A percentile compares a stretch with the other conserved stretches of the same genome.
These are phyloP conservation scores for Senecio squalidus DNA, from an alignment of 140 eudicot genomes.

Conservation along the genomic window DNA sequence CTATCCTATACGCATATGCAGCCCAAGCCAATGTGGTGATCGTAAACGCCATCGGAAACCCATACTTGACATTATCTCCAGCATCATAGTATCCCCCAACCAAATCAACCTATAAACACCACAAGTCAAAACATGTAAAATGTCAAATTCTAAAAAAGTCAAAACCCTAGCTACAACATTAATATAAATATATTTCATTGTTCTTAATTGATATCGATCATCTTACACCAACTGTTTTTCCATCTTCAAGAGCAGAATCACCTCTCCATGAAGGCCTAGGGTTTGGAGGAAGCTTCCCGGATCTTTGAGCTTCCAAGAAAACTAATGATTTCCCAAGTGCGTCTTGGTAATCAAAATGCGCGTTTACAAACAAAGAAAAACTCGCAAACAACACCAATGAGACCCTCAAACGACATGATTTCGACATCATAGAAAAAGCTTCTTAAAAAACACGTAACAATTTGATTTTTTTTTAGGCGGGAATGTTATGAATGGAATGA, in stretches of 20 bases:
- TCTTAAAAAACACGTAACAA: neutral
- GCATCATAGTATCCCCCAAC: conserved; percentile 96
- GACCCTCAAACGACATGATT: conserved; percentile 17
- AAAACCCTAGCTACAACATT: neutral
- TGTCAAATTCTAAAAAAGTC: neutral
- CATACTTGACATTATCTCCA: conserved; percentile 88
- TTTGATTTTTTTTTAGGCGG: conserved; percentile 21
- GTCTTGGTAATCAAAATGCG: conserved; percentile 42
- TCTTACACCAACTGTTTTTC: conserved; percentile 55
- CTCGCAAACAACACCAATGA: conserved; percentile 26
- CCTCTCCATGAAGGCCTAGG: conserved; percentile 76
- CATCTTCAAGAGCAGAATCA: conserved; percentile 80
- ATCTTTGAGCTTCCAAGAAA: conserved; percentile 86
- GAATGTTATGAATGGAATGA: conserved; percentile 13
- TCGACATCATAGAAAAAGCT: conserved; percentile 10
- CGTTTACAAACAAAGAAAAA: conserved; percentile 20
- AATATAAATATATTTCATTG: neutral
- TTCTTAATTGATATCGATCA: too few species aligned
- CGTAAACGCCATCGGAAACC: conserved; percentile 90
- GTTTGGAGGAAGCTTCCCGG: conserved; percentile 78
- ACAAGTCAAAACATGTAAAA: neutral
- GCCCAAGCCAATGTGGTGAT: conserved; percentile 80
- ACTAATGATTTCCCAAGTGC: conserved; percentile 72
- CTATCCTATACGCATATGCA: conserved; percentile 37
- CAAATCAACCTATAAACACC: conserved; percentile 55